Evolutionary conservation across 371 early-diverging fungal species (phyloP), one percentile per base, ranked within the genome.

Genomic region (Apophysomyces elegans): DNA sequence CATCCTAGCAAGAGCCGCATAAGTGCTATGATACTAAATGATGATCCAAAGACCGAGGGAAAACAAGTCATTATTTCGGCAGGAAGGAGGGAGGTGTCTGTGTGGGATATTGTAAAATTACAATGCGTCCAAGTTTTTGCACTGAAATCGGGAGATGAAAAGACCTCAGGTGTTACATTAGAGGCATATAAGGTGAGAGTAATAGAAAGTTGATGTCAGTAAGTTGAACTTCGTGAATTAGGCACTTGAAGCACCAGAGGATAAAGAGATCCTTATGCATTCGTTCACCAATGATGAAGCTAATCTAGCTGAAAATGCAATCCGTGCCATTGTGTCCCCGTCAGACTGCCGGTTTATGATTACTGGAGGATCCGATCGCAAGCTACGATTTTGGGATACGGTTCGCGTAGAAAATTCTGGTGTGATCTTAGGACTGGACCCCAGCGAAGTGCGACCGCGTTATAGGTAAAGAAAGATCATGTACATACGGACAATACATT

Each of bases 321-420:
- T 87, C 5, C 78, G 83, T 11, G 84, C 88, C 0, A 70, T 90
- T 18, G 77, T 83, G 12, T 83, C 83, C 32, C 81, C 86, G 2
- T 62, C 74, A 0, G 85, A 88, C 16, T 79, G 83, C 38, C 79
- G 86, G 12, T 91, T 85, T 65, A 83, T 96, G 77, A 74, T 95
- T 38, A 89, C 93, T 0, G 93, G 85, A 9, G 95, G 95, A 2
- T 84, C 90, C 0, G 97, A 96, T 73, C 84, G 92, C 26, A 91
- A 90, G 72, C 81, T 97, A 16, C 76, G 96, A 35, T 93, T 88
- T 65, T 94, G 95, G 94, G 91, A 95, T 68, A 79, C 81, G 9
- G 72, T 75, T 1, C 74, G 80, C 11, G 72, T 90, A 16, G 93
- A 93, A 36, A 79, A 89, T 44, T 93, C 93, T 4, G 83, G 84